Conservation (phyloP, 2,329 filamentous ascomycete genomes). For the Rhynchosporium graminicola region DNA sequence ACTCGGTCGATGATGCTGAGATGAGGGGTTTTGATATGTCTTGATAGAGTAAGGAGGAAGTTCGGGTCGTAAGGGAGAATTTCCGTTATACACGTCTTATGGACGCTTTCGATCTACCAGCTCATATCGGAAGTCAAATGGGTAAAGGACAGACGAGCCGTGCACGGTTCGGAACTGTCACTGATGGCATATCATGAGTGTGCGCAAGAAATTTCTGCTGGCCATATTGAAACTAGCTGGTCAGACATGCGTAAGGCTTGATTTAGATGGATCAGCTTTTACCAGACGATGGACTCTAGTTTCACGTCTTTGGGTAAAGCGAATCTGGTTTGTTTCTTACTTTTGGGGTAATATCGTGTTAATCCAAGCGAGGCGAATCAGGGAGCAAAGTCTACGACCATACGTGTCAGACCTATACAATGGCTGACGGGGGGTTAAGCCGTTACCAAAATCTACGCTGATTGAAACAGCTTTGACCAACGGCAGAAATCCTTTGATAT, state of each 20-base stretch:
- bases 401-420: not conserved
- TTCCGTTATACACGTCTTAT: not conserved
- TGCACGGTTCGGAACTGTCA: slow-evolving; percentile 1
- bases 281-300: not conserved
- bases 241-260: not conserved
- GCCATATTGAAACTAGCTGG: too few relatives aligned
- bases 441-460: not conserved
- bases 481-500: not conserved
- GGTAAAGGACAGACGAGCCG: slow-evolving; percentile 12
- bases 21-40: slow-evolving; percentile 1
- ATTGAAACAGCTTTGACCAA: not conserved
- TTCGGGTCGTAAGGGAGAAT: slow-evolving; percentile 9
- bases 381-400: not conserved
- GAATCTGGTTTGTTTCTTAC: slow-evolving; percentile 1
- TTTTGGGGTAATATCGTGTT: not conserved
- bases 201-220: not conserved
- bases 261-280: not conserved
- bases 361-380: slow-evolving; percentile 6
- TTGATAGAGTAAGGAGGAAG: not conserved
- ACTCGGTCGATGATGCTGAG: slow-evolving; percentile 10
- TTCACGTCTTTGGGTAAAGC: not conserved
- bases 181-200: not conserved
- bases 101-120: not conserved
- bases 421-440: not conserved
- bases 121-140: not conserved